phyloP scores from a whole-genome alignment of 768 basidiomycete genomes.

The Termitomyces sp. region DNA sequence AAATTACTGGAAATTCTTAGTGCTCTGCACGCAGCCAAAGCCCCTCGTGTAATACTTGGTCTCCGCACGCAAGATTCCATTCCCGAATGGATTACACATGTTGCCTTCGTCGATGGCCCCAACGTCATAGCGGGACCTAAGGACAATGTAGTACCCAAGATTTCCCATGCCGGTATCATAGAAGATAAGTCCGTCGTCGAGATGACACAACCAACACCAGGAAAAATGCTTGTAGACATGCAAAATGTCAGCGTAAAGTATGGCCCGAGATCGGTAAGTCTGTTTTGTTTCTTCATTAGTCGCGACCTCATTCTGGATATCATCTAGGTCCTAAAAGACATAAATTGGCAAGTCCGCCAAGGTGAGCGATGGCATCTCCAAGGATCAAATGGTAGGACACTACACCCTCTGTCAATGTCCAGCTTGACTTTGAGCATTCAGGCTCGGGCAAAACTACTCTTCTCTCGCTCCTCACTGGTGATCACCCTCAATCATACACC shows the following conservation, averaged over 20 bases:
- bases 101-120: slow-evolving; percentile 48
- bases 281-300: not conserved
- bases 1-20: slow-evolving; percentile 40
- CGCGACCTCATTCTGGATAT: not conserved
- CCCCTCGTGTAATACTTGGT: slow-evolving; percentile 25
- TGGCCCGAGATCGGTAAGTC: slow-evolving; percentile 48
- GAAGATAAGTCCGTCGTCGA: not conserved
- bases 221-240: slow-evolving; percentile 47
- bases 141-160: slow-evolving; percentile 29
- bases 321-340: slow-evolving; percentile 62
- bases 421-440: slow-evolving; percentile 19
- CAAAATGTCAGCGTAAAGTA: slow-evolving; percentile 68
- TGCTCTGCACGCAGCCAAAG: slow-evolving; percentile 14
- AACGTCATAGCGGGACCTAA: slow-evolving; percentile 47
- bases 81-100: slow-evolving; percentile 68
- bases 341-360: slow-evolving; percentile 77
- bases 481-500: slow-evolving; percentile 92
- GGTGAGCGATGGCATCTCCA: slow-evolving; percentile 90
- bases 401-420: not conserved
- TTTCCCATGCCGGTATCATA: not conserved
- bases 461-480: slow-evolving; percentile 83
- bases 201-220: not conserved
- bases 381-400: slow-evolving; percentile 71
- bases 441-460: slow-evolving; percentile 96
- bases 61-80: slow-evolving; percentile 66